Conservation (phyloP, 2,329 filamentous ascomycete genomes). For the Chaetomium sp. region DNA sequence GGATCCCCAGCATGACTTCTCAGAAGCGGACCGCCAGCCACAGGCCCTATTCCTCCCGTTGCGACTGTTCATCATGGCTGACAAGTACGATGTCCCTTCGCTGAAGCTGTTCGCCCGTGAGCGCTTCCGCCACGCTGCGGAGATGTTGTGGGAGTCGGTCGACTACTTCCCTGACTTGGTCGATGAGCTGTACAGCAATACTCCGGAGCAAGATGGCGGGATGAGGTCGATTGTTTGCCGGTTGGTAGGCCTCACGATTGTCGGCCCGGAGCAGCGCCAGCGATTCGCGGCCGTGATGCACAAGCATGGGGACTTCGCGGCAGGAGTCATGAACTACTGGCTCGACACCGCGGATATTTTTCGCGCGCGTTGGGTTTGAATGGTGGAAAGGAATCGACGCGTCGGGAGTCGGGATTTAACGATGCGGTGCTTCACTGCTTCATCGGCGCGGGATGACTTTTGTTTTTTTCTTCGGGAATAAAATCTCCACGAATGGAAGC, state of each 20-base stretch:
- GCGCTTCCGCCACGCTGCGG: constrained; percentile 26
- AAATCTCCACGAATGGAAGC: too few relatives aligned
- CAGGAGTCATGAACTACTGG: constrained; percentile 15
- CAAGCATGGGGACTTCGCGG: constrained; percentile 21
- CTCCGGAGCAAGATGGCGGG: constrained; percentile 14
- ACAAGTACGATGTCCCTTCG: constrained; percentile 31
- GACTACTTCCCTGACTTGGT: constrained; percentile 20
- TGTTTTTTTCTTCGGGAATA: too few relatives aligned
- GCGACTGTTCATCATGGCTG: constrained; percentile 31
- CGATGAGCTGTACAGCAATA: constrained; percentile 24
- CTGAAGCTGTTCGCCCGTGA: constrained; percentile 28
- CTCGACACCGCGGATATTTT: not conserved
- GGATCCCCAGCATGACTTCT: too few relatives aligned
- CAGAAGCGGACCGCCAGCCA: not conserved
- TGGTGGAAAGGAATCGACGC: too few relatives aligned
- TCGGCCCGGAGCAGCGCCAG: not conserved
- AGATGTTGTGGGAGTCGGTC: not conserved
- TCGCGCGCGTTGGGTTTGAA: too few relatives aligned
- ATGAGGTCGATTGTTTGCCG: constrained; percentile 21
- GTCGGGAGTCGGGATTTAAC: too few relatives aligned
- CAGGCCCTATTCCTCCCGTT: constrained; percentile 8
- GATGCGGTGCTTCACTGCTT: too few relatives aligned
- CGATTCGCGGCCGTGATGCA: constrained; percentile 19
- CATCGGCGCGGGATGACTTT: too few relatives aligned
- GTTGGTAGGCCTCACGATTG: constrained; percentile 11